These are phyloP conservation scores for Nigrospora osmanthi DNA, from an alignment of 2,329 filamentous ascomycete genomes.

Conservation along the genomic window DNA sequence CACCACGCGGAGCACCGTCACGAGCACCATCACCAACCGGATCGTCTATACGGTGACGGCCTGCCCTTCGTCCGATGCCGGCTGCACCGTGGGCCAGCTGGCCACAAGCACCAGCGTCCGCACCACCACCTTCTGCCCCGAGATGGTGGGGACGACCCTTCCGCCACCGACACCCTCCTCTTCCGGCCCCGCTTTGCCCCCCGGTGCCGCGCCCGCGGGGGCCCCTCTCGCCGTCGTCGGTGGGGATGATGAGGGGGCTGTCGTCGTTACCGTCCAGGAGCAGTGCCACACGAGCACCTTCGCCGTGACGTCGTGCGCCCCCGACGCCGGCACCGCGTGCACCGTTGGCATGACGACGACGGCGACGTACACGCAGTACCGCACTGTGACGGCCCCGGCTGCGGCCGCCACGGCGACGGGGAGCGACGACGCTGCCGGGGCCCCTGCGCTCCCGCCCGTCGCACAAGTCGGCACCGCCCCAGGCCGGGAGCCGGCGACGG, in stretches of 20 bases:
- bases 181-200: conserved; percentile 2
- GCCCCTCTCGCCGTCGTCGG: background rate
- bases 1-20: conserved; percentile 8
- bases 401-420: no score
- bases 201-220: background rate
- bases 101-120: no score
- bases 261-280: conserved; percentile 4
- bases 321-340: conserved; percentile 12
- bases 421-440: no score
- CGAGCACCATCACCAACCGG: conserved; percentile 14
- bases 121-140: no score
- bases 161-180: conserved; percentile 11
- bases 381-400: background rate
- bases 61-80: no score
- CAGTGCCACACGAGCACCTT: conserved; percentile 10
- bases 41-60: no score
- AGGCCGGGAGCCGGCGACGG: no score
- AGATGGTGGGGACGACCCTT: no score
- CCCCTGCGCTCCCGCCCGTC: no score
- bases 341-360: no score
- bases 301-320: conserved; percentile 9
- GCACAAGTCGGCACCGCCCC: no score
- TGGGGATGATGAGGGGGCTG: background rate
- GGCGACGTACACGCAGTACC: background rate
- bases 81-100: no score